phyloP scores from a whole-genome alignment of 2,329 filamentous ascomycete genomes.

The Trichoderma sp. region DNA sequence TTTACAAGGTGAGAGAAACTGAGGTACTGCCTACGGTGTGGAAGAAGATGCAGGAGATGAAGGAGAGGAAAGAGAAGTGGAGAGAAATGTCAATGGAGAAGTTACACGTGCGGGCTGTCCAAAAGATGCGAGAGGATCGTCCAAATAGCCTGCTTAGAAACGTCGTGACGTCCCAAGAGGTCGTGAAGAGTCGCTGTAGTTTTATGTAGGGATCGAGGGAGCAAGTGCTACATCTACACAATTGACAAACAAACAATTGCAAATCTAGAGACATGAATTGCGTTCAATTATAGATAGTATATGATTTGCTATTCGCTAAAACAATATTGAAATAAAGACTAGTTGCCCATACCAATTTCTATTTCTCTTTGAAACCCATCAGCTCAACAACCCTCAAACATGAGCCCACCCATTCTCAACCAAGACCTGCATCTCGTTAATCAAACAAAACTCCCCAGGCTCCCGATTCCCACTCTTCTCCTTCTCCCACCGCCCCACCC shows the following conservation, averaged over 20 bases:
- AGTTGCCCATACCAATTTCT: neutral
- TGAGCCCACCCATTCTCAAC: slow-evolving; percentile 60
- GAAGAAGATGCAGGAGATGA: neutral
- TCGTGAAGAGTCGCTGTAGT: neutral
- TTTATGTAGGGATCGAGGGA: neutral
- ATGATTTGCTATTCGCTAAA: neutral
- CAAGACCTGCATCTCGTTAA: slow-evolving; percentile 64
- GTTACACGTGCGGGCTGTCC: neutral
- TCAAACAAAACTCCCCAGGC: slow-evolving; percentile 53
- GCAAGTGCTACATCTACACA: neutral
- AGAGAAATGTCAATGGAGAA: neutral
- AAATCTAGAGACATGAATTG: rapidly evolving
- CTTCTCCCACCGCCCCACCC: slow-evolving; percentile 43
- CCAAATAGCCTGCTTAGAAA: slow-evolving; percentile 1
- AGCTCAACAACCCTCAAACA: slow-evolving; percentile 37
- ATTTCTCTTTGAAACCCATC: neutral
- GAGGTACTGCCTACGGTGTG: neutral
- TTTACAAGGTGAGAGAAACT: neutral
- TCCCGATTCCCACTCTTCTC: slow-evolving; percentile 41
- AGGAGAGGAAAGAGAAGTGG: neutral
- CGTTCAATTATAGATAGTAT: neutral
- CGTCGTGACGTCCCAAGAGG: neutral
- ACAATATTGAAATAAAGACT: neutral
- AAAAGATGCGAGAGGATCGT: neutral
- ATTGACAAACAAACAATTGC: neutral